Evolutionary conservation across 768 basidiomycete genomes (phyloP).

Genomic region (Filobasidium wieringae): DNA sequence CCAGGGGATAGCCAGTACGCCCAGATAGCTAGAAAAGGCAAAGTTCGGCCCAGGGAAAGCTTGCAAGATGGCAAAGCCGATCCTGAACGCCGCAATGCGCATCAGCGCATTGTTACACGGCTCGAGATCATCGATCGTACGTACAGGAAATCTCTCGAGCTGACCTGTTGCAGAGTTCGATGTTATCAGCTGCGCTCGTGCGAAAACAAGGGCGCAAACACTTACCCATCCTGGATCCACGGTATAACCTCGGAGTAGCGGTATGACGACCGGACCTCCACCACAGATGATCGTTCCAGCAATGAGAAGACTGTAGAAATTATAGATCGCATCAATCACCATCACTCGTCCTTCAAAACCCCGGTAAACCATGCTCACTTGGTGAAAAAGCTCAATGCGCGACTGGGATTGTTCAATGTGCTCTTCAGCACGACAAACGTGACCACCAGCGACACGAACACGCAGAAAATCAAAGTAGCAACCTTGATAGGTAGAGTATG

Average conservation of each 20-base stretch:
- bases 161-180: slow-evolving; percentile 43
- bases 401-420: not conserved
- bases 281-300: slow-evolving; percentile 28
- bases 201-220: not conserved
- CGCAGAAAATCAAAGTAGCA: slow-evolving; percentile 9
- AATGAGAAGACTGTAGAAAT: slow-evolving; percentile 15
- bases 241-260: slow-evolving; percentile 47
- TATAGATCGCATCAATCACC: slow-evolving; percentile 13
- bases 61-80: slow-evolving; percentile 30
- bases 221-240: slow-evolving; percentile 39
- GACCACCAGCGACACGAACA: slow-evolving; percentile 11
- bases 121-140: no score
- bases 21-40: slow-evolving; percentile 47
- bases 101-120: not conserved
- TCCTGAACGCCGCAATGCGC: slow-evolving; percentile 21
- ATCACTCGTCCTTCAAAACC: not conserved
- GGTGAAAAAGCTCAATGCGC: slow-evolving; percentile 7
- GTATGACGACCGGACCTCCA: slow-evolving; percentile 52
- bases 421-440: slow-evolving; percentile 19
- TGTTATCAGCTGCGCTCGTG: not conserved
- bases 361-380: not conserved
- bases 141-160: slow-evolving; percentile 46
- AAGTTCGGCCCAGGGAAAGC: slow-evolving; percentile 47
- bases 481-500: slow-evolving; percentile 4
- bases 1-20: slow-evolving; percentile 41